phyloP scores from a whole-genome alignment of 1,284 basidiomycete species.

The Prillingera fragicola region DNA sequence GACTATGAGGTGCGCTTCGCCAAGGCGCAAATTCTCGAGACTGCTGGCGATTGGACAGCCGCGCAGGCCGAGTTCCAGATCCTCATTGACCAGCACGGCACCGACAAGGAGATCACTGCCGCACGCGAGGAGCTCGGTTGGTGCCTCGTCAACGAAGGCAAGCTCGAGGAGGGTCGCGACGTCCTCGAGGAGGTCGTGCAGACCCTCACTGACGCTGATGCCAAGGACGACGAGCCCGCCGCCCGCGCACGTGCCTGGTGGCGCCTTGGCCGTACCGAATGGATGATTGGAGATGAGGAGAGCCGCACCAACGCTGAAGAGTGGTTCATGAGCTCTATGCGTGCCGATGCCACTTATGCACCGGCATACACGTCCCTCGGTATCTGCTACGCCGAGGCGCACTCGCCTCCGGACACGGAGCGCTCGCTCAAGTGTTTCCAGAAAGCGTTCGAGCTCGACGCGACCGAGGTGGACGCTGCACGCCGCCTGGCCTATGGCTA shows the following conservation, averaged over 20 bases:
- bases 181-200: constrained; percentile 60
- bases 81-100: constrained; percentile 45
- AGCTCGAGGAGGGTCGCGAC: constrained; percentile 54
- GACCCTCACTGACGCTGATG: constrained; percentile 52
- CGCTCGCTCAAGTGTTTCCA: constrained; percentile 95
- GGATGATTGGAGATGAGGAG: constrained; percentile 58
- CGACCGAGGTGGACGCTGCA: constrained; percentile 80
- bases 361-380: constrained; percentile 92
- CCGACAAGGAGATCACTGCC: constrained; percentile 54
- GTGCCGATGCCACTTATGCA: constrained; percentile 70
- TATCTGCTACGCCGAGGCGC: constrained; percentile 72
- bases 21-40: constrained; percentile 67
- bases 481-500: constrained; percentile 78
- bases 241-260: constrained; percentile 70
- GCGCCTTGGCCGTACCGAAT: constrained; percentile 72
- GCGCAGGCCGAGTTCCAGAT: constrained; percentile 61
- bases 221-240: constrained; percentile 49
- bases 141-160: constrained; percentile 64
- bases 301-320: constrained; percentile 63
- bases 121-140: constrained; percentile 80
- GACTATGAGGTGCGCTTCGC: constrained; percentile 68
- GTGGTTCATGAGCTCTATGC: constrained; percentile 76
- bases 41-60: constrained; percentile 62
- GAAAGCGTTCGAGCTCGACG: constrained; percentile 95
- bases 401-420: constrained; percentile 68